These are phyloP conservation scores for Typha latifolia DNA, from an alignment of 176 grass and related monocot genomes.

Conservation along the genomic window DNA sequence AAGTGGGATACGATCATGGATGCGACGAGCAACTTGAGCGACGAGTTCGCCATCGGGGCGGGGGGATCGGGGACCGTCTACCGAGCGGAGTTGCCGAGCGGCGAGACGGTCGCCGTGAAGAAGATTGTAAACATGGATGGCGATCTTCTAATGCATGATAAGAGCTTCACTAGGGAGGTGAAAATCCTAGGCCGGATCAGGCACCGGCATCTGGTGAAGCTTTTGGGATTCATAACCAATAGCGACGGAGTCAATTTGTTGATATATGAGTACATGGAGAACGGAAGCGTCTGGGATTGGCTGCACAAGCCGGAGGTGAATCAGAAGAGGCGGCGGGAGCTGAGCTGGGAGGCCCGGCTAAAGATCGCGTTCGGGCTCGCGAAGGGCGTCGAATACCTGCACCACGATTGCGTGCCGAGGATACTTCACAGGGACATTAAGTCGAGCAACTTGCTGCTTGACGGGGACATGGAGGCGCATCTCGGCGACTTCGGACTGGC, in stretches of 20 bases:
- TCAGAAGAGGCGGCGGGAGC: constrained; percentile 33
- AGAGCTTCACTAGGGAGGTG: constrained; percentile 70
- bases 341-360: constrained; percentile 63
- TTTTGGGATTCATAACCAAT: constrained; percentile 56
- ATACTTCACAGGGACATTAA: constrained; percentile 88
- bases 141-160: constrained; percentile 45
- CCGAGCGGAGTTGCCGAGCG: constrained; percentile 50
- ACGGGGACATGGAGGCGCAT: constrained; percentile 93
- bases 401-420: constrained; percentile 75
- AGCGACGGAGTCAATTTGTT: constrained; percentile 42
- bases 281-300: constrained; percentile 86
- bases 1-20: constrained; percentile 98
- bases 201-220: constrained; percentile 93
- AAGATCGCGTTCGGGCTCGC: constrained; percentile 62
- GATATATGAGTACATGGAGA: constrained; percentile 97
- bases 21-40: constrained; percentile 68
- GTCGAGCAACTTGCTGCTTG: constrained; percentile 84
- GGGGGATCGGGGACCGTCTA: constrained; percentile 87
- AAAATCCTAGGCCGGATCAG: constrained; percentile 67
- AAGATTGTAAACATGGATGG: constrained; percentile 43
- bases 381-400: constrained; percentile 82
- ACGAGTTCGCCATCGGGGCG: constrained; percentile 69
- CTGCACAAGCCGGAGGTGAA: constrained; percentile 41
- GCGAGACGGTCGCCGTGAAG: constrained; percentile 92
- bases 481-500: constrained; percentile 93